phyloP scores from a whole-genome alignment of 352 stramenopile genomes.

The Pythium myriotylum region DNA sequence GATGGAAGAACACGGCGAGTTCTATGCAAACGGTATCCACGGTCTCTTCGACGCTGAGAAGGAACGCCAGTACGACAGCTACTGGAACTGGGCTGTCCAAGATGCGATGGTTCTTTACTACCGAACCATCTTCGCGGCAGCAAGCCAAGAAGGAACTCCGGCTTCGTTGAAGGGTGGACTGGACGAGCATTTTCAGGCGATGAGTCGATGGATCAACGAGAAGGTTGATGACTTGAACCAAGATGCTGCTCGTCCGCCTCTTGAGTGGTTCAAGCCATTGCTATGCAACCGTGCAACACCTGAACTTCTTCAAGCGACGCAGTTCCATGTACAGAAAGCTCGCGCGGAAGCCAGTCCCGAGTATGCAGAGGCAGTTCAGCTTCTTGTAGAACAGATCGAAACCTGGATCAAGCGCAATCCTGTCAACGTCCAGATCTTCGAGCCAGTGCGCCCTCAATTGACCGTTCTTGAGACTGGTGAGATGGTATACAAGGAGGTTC shows the following conservation, averaged over 20 bases:
- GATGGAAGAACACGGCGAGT: constrained; percentile 44
- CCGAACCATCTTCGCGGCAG: constrained; percentile 28
- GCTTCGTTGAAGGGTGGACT: constrained; percentile 19
- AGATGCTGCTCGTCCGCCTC: constrained; percentile 28
- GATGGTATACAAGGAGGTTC: constrained; percentile 45
- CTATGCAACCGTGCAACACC: constrained; percentile 56
- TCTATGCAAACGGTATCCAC: constrained; percentile 45
- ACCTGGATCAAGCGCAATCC: constrained; percentile 47
- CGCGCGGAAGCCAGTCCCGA: constrained; percentile 37
- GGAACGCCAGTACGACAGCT: constrained; percentile 53
- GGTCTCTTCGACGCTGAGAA: constrained; percentile 46
- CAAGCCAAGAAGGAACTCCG: constrained; percentile 5
- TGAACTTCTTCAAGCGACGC: constrained; percentile 43
- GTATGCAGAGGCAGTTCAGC: constrained; percentile 47
- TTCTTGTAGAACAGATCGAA: constrained; percentile 51
- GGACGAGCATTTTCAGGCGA: constrained; percentile 40
- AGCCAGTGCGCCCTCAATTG: constrained; percentile 39
- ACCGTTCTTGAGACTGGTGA: constrained; percentile 37
- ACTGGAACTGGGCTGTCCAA: constrained; percentile 63
- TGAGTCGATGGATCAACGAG: constrained; percentile 49
- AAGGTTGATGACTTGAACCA: constrained; percentile 35
- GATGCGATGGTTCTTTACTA: constrained; percentile 49
- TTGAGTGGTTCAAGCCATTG: constrained; percentile 56
- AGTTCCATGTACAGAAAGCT: constrained; percentile 41
- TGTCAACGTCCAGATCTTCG: constrained; percentile 49